Evolutionary conservation across 768 basidiomycete species (phyloP), one percentile per base, ranked within the genome.

Genomic region (Pilatotrama ljubarskyi): DNA sequence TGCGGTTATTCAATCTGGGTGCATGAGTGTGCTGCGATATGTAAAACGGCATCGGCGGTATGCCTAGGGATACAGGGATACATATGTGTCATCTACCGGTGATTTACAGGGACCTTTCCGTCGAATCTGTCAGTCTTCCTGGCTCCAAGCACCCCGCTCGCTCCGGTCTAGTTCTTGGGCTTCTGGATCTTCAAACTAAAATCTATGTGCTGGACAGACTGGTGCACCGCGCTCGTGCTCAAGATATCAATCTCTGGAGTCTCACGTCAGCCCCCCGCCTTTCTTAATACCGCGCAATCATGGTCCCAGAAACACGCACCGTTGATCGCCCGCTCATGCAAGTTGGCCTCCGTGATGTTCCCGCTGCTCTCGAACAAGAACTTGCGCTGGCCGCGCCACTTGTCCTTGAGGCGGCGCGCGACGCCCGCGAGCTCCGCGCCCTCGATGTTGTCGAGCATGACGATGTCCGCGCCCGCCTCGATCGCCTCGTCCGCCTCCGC

Each of bases 401-500:
- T 88, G 63, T 85, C 82, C 73, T 86, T 91, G 67, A 99, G 73
- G 25, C 78, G 81, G 43, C 78, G 80, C 3, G 94, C 91, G 5
- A 88, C 86, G 35, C 71, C 76, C 10, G 83, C 80, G 42, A 98
- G 78, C 66, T 88, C 81, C 2, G 79, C 77, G 1, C 93, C 95
- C 68, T 90, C 86, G 48, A 97, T 89, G 73, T 97, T 96, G 69
- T 98, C 95, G 22, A 97, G 84, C 94, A 97, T 96, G 68, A 98
- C 80, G 50, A 98, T 86, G 72, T 98, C 93, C 24, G 93, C 95
- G 3, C 97, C 97, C 6, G 95, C 95, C 14, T 86, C 85, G 68
- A 99, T 94, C n/a, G 97, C 97, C 76, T 98, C 95, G 68, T 95
- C 88, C 11, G 95, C 97, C 72, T 97, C 95, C 18, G 80, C 87